Evolutionary conservation across 2,329 filamentous ascomycete genomes (phyloP).

Genomic region (Verticillium longisporum): DNA sequence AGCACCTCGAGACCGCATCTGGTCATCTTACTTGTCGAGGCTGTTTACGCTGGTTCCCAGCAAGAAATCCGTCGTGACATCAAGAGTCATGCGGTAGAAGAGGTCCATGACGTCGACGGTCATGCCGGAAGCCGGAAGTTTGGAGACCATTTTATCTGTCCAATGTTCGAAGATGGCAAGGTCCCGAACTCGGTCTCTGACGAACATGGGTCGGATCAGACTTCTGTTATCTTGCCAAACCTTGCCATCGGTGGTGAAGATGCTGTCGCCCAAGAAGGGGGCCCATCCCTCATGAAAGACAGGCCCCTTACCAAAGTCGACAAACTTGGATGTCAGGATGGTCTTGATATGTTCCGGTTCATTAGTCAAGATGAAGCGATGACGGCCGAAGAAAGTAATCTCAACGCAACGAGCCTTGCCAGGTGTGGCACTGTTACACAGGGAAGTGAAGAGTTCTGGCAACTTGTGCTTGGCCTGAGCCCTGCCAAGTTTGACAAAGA

Average conservation of each 20-base stretch:
- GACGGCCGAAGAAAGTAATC: conserved; percentile 21
- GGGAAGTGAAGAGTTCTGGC: conserved; percentile 20
- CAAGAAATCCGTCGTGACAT: conserved; percentile 61
- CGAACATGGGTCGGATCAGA: conserved; percentile 48
- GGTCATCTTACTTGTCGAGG: conserved; percentile 27
- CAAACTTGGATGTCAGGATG: conserved; percentile 45
- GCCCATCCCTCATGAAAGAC: conserved; percentile 34
- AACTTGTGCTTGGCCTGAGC: conserved; percentile 18
- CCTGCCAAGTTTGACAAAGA: conserved; percentile 7
- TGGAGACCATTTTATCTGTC: conserved; percentile 48
- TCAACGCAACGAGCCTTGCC: conserved; percentile 28
- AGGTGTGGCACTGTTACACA: conserved; percentile 20
- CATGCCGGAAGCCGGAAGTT: conserved; percentile 46
- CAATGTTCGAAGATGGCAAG: conserved; percentile 55
- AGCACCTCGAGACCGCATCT: neutral
- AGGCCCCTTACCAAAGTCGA: conserved; percentile 42
- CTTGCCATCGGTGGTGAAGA: conserved; percentile 46
- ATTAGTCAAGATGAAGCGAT: conserved; percentile 36
- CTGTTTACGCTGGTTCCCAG: conserved; percentile 52
- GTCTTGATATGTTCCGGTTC: conserved; percentile 44
- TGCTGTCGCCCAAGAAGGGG: conserved; percentile 47
- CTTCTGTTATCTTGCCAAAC: conserved; percentile 46
- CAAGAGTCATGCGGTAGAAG: conserved; percentile 60
- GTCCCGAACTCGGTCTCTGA: conserved; percentile 37
- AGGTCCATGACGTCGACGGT: conserved; percentile 54